These are phyloP conservation scores for Neocucurbitaria cava DNA, from an alignment of 2,329 filamentous ascomycete genomes.

Conservation along the genomic window DNA sequence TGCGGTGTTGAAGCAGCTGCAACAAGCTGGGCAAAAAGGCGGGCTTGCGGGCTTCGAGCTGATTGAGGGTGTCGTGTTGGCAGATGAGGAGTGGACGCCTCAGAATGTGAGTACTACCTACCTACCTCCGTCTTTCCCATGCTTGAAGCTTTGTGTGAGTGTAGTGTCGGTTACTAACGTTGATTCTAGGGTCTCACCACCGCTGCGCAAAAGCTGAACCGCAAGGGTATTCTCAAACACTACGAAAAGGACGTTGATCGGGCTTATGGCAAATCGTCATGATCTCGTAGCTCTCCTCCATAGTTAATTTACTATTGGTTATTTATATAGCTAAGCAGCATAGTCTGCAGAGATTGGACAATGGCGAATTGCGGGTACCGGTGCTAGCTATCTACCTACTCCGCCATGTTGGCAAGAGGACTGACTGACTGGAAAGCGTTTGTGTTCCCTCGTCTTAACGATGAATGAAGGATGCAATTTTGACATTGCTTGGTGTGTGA, in stretches of 20 bases:
- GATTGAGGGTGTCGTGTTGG: conserved; percentile 76
- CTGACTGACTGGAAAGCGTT: too few relatives aligned
- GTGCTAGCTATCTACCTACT: too few relatives aligned
- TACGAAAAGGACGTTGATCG: conserved; percentile 60
- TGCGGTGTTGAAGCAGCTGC: conserved; percentile 73
- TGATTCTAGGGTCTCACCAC: conserved; percentile 55
- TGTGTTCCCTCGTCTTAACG: too few relatives aligned
- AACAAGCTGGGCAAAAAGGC: conserved; percentile 68
- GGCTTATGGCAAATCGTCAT: conserved; percentile 49
- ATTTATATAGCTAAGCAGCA: not conserved
- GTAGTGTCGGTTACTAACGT: conserved; percentile 33
- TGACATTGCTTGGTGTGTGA: too few relatives aligned
- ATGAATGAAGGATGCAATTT: too few relatives aligned
- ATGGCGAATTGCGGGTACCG: not conserved
- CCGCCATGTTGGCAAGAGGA: not conserved
- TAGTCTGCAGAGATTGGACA: not conserved
- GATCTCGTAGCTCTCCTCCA: not conserved
- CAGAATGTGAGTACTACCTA: conserved; percentile 73
- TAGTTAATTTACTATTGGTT: not conserved
- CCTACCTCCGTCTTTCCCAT: too few relatives aligned
- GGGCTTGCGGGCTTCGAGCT: conserved; percentile 76
- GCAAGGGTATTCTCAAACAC: conserved; percentile 57
- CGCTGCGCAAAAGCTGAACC: conserved; percentile 61
- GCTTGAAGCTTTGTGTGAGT: too few relatives aligned
- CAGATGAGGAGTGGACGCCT: conserved; percentile 88